Conservation (phyloP, 2,329 filamentous ascomycete genomes). For the Ophiostoma himal-ulmi region DNA sequence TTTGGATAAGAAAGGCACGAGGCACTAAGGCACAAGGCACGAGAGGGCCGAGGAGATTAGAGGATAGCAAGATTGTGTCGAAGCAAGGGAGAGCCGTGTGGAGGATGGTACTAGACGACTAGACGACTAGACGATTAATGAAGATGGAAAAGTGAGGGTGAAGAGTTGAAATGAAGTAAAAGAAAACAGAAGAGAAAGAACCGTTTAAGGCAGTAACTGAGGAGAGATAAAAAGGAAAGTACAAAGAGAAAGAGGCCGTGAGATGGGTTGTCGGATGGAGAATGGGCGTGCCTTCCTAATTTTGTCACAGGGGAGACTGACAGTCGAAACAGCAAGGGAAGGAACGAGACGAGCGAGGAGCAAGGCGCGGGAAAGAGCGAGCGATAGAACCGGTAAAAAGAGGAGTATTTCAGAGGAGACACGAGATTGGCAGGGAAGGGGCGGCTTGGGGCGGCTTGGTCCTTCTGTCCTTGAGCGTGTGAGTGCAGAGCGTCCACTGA, state of each 20-base stretch:
- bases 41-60: constrained; percentile 1
- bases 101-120: not conserved
- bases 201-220: not conserved
- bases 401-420: not conserved
- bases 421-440: constrained; percentile 1
- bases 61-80: not conserved
- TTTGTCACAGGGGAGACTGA: not conserved
- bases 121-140: not conserved
- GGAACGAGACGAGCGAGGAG: not conserved
- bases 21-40: not conserved
- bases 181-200: not conserved
- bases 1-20: constrained; percentile 5
- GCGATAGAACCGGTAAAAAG: not conserved
- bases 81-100: constrained; percentile 10
- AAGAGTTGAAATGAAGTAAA: not conserved
- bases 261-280: not conserved
- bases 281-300: not conserved
- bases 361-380: not conserved
- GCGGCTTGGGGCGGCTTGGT: not conserved
- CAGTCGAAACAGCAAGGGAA: not conserved
- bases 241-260: constrained; percentile 6
- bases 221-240: not conserved
- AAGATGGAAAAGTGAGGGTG: not conserved
- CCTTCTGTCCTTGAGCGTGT: too few relatives aligned
- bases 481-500: not conserved